These are phyloP conservation scores for Sutorius australiensis DNA, from an alignment of 768 basidiomycete genomes.

Conservation along the genomic window DNA sequence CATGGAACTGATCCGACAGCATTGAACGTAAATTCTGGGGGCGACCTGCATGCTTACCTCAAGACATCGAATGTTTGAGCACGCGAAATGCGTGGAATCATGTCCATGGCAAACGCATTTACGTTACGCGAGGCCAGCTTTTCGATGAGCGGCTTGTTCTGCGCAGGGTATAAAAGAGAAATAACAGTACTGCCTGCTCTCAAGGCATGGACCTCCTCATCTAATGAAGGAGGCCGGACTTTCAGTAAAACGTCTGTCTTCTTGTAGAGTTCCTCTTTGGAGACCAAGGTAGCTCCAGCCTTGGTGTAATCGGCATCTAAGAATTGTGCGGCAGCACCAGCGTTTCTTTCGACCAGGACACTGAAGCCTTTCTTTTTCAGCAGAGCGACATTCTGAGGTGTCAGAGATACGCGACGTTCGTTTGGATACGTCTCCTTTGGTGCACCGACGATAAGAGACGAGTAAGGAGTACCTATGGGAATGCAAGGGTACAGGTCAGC, in stretches of 20 bases:
- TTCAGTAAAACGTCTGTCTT: conserved; percentile 78
- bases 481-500: not conserved
- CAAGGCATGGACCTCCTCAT: conserved; percentile 56
- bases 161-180: conserved; percentile 79
- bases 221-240: conserved; percentile 71
- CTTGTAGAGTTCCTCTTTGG: conserved; percentile 63
- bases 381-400: conserved; percentile 71
- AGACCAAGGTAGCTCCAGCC: conserved; percentile 77
- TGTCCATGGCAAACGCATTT: conserved; percentile 85
- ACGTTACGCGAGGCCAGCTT: conserved; percentile 60
- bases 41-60: conserved; percentile 44
- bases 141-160: conserved; percentile 75
- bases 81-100: conserved; percentile 87
- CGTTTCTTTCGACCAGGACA: conserved; percentile 69
- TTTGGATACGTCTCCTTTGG: conserved; percentile 74
- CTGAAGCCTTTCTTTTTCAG: conserved; percentile 82
- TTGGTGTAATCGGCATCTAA: conserved; percentile 73
- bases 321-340: conserved; percentile 73
- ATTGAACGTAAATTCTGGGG: not conserved
- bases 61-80: conserved; percentile 89
- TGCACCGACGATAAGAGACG: conserved; percentile 69
- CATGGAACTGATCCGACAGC: conserved; percentile 61
- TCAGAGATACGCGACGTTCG: conserved; percentile 77
- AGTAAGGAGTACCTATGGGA: conserved; percentile 57
- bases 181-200: conserved; percentile 77